Evolutionary conservation across 208 protist genomes (phyloP), one percentile per base, ranked within the genome.

Genomic region (Trypanosoma melophagium): DNA sequence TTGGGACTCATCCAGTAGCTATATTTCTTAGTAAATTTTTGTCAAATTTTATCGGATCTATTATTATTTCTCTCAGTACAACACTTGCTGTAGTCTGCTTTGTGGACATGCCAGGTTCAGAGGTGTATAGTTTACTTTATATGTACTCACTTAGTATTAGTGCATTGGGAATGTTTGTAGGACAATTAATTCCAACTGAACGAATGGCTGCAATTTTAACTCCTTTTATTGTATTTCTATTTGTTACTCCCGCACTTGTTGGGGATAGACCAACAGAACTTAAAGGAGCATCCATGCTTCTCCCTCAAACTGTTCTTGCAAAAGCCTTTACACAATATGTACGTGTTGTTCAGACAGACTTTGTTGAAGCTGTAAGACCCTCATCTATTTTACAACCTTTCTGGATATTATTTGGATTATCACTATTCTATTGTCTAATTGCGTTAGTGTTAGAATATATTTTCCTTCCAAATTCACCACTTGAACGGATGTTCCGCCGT

Each of bases 81-180:
- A 78, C 66, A 14, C 13, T 60, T 31, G 63, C 45, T 12, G 16
- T 75, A 28, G 55, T 54, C 1, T 52, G 24, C 45, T 58, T 38
- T 42, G 17, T 72, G 12, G 71, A 79, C 22, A 59, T 58, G 19
- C 51, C 67, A 4, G 69, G 31, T 17, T 31, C 55, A 14, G 28
- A 54, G 24, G 22, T 87, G 12, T 87, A 71, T 53, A 31, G 54
- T 38, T 24, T 86, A 52, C 65, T 86, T 50, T 76, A 69, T 35
- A 35, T 60, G 41, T 87, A 75, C 55, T 58, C 45, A n/a, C 28
- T 77, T 9, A 66, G 60, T 44, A 47, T 83, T n/a, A 59, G 64
- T 58, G 42, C 57, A 4, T 54, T 87, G 28, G 54, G 70, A 17
- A 49, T 69, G 21, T 41, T 83, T 14, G 21, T 86, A 45, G 60